Evolutionary conservation across 1,284 basidiomycete genomes (phyloP), one percentile per base, ranked within the genome.

Genomic region (Meira miltonrushii): DNA sequence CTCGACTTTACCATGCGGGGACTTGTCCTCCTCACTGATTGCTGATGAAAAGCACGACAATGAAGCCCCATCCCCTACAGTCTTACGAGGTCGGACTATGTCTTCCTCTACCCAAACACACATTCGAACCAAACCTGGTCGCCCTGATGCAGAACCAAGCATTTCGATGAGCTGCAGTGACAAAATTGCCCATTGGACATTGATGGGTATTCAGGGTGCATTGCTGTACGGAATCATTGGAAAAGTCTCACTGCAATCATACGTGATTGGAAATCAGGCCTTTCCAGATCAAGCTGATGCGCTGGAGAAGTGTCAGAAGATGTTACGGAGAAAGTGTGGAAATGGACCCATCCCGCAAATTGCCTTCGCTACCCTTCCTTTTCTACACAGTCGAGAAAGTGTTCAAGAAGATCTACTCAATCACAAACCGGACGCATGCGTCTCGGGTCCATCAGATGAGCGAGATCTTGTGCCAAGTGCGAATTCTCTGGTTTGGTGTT

Each of bases 1-100:
- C 57, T 95, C 92, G 1, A 89, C 90, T 1, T 81, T 91, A n/a
- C 92, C 92, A 28, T 90, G 91, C 71, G 92, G 92, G 6, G 92
- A 95, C 69, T 89, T 90, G 1, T 95, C 92, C 5, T 93, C 84
- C 69, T 82, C 87, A 2, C 84, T 86, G 64, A 83, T 93, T 3
- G 86, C 90, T 2, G 80, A 84, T 0, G 79, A 82, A 37, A 90
- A 92, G 78, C 50, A 53, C 11, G 50, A 28, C 43, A 25, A 2
- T 17, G 4, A 39, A n/a, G 15, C 12, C 5, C 12, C 23, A 21
- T 28, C 50, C 3, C 4, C 5, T n/a, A 21, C 2, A 5, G 12
- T 17, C 37, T 13, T 53, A 39, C 50, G 50, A 39, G 50, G 50
- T 15, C 19, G 50, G 7, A n/a, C 25, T 3, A 28, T 33, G 12